Evolutionary conservation across 768 basidiomycete species (phyloP), one percentile per base, ranked within the genome.

Genomic region (Rossbeevera mucosa): DNA sequence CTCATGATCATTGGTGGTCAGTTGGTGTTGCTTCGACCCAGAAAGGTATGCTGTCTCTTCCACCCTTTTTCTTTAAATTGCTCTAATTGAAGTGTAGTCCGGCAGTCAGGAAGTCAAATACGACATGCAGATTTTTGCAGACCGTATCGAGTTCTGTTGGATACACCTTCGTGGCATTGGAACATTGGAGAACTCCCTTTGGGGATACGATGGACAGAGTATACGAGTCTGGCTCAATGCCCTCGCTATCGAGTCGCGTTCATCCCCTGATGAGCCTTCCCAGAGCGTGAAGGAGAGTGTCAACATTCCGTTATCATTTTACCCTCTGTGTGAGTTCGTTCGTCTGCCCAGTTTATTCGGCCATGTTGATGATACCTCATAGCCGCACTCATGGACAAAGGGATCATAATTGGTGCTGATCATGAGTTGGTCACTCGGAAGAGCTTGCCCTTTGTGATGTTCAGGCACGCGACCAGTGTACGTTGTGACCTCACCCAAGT

Each of bases 371-470:
- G 40, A 5, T 16, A 21, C 36, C 25, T 45, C 43, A 29, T 60
- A 98, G 95, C 95, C 52, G 93, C 94, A 7, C 79, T 99, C 22
- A 98, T 98, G 94, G 94, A 97, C 69, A 99, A 97, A 65, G 95
- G 94, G 1, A 96, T 99, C 59, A 93, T 99, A 57, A 94, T 97
- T 59, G 95, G 95, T 7, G 91, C 88, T 24, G 94, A 97, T 58
- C 83, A 94, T 52, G 95, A 99, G 67, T 80, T 82, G 3, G 85
- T 83, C 3, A 77, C 85, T 14, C 79, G 90, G 48, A 71, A 77
- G 22, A 88, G 85, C 51, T 72, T 97, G 8, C 82, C 93, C 2
- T 96, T 96, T 65, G 85, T 88, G 13, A 86, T 94, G 73, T 97
- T 95, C 72, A 80, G 93, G 47, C 88, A 95, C 69, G 80, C 88